phyloP scores from a whole-genome alignment of 768 basidiomycete species.

The Kwoniella mangroviensis region DNA sequence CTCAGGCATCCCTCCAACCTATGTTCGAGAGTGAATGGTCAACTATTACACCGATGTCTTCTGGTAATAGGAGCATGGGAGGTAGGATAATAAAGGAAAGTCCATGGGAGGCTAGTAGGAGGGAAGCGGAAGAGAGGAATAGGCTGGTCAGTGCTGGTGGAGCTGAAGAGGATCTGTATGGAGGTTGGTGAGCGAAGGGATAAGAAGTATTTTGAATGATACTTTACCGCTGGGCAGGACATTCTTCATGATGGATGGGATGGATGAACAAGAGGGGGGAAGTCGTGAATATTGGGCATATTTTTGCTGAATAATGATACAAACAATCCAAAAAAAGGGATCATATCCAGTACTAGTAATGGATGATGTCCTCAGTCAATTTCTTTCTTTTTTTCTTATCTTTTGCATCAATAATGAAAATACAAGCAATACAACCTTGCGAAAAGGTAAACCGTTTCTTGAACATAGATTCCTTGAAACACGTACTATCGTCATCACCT shows the following conservation, averaged over 20 bases:
- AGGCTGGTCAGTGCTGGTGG: neutral
- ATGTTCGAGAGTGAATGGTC: constrained; percentile 14
- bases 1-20: constrained; percentile 1
- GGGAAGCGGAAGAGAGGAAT: neutral
- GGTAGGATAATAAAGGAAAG: neutral
- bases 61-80: neutral
- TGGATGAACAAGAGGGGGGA: too few species aligned
- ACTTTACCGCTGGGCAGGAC: too few species aligned
- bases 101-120: neutral
- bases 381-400: neutral
- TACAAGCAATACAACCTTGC: neutral
- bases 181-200: neutral
- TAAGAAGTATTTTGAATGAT: too few species aligned
- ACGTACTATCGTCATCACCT: constrained; percentile 14
- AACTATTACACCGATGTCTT: neutral
- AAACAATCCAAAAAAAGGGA: too few species aligned
- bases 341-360: too few species aligned
- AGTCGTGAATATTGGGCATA: too few species aligned
- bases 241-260: too few species aligned
- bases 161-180: neutral
- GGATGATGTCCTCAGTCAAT: neutral
- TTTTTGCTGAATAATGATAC: neutral
- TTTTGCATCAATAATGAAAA: neutral
- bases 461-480: neutral
- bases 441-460: neutral